phyloP scores from a whole-genome alignment of 257 asterid species.

The Penstemon barbatus region DNA sequence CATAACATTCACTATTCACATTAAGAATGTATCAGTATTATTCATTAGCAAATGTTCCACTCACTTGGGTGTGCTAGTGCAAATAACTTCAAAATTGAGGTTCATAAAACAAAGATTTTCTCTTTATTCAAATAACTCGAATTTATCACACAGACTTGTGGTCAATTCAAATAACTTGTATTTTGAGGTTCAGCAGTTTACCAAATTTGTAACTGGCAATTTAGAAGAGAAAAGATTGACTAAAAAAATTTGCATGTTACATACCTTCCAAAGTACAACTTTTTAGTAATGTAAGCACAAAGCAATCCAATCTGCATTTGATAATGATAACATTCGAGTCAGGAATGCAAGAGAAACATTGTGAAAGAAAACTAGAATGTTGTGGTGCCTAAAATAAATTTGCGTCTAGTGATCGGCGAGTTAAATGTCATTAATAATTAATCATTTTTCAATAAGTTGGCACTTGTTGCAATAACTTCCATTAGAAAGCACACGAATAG shows the following conservation, averaged over 20 bases:
- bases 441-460: neutral
- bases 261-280: conserved; percentile 62
- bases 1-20: too few species aligned
- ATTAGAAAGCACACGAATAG: neutral
- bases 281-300: conserved; percentile 60
- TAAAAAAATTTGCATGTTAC: conserved; percentile 14
- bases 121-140: too few species aligned
- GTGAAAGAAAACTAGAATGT: conserved; percentile 1
- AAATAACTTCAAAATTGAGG: neutral
- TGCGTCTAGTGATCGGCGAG: neutral
- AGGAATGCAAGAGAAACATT: neutral
- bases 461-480: neutral
- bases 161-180: neutral
- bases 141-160: neutral
- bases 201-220: neutral
- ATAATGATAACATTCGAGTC: conserved; percentile 1
- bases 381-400: neutral
- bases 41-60: too few species aligned
- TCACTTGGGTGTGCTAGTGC: neutral
- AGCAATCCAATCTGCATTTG: conserved; percentile 68
- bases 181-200: neutral
- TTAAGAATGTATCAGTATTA: too few species aligned
- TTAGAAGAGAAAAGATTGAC: conserved; percentile 3
- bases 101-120: too few species aligned
- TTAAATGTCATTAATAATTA: neutral